Evolutionary conservation across 257 asterid genomes (phyloP).

Genomic region (Rauvolfia tetraphylla): DNA sequence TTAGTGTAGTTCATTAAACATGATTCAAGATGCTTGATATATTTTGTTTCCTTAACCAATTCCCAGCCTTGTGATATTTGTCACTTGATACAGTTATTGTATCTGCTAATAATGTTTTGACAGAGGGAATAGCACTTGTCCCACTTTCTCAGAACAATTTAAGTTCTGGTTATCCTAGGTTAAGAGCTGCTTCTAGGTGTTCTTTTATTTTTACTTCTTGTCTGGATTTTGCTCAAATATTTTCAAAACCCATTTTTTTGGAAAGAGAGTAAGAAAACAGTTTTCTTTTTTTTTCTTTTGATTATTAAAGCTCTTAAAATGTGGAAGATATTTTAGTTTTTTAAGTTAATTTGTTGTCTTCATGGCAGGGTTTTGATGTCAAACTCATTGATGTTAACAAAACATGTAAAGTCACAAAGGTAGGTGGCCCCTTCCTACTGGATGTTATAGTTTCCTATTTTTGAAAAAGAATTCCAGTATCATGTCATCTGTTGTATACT

Average conservation of each 20-base stretch:
- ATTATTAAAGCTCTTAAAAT: background rate
- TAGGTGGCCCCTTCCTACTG: constrained; percentile 26
- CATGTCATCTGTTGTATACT: constrained; percentile 14
- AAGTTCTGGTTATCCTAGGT: background rate
- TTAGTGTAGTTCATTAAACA: background rate
- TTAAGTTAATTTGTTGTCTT: constrained; percentile 9
- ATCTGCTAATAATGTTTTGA: background rate
- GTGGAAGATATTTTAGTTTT: background rate
- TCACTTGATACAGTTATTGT: background rate
- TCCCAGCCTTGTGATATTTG: background rate
- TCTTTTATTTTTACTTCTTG: background rate
- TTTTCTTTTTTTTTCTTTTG: background rate
- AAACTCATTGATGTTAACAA: constrained; percentile 80
- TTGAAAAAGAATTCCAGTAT: constrained; percentile 15
- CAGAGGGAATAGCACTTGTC: background rate
- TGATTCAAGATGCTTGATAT: background rate
- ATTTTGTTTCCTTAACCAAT: background rate
- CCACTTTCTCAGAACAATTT: background rate
- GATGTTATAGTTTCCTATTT: background rate
- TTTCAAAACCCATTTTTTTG: background rate
- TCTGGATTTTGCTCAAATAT: background rate
- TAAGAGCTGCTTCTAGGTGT: background rate
- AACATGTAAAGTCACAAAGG: constrained; percentile 92
- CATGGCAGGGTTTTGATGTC: constrained; percentile 86
- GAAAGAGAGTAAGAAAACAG: background rate